Percentiles rank a stretch among this genome's conserved stretches.
Evolutionary conservation across 2,329 filamentous ascomycete species (phyloP).

Genomic region (Ascomycota sp.): DNA sequence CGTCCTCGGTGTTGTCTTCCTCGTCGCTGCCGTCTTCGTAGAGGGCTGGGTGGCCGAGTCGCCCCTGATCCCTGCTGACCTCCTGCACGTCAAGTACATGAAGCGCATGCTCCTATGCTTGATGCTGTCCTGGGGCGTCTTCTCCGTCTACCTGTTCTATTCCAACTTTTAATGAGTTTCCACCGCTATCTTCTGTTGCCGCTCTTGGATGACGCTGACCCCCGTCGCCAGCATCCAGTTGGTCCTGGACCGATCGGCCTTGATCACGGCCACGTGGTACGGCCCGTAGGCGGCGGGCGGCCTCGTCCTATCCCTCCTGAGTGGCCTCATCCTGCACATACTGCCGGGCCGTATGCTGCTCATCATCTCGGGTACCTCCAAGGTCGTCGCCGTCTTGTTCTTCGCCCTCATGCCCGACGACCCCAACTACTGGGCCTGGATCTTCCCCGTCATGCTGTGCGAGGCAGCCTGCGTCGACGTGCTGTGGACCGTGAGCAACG

Average conservation of each 20-base stretch:
- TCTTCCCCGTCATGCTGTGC: constrained; percentile 51
- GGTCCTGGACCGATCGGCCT: constrained; percentile 7
- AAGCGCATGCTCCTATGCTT: constrained; percentile 37
- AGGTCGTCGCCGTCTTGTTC: constrained; percentile 46
- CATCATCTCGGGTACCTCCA: constrained; percentile 48
- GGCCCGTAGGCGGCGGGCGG: too few species aligned
- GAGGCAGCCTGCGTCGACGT: constrained; percentile 57
- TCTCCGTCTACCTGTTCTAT: constrained; percentile 53
- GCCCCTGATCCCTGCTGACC: constrained; percentile 47
- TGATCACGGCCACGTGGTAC: background rate
- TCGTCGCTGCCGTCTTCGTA: constrained; percentile 43
- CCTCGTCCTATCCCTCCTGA: background rate
- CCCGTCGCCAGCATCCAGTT: constrained; percentile 47
- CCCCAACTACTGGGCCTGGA: constrained; percentile 44
- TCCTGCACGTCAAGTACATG: constrained; percentile 54
- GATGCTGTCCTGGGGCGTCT: constrained; percentile 46
- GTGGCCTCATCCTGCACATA: constrained; percentile 38
- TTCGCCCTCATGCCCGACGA: constrained; percentile 41
- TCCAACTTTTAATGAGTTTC: too few species aligned
- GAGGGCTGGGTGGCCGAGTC: constrained; percentile 49
- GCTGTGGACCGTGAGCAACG: constrained; percentile 53
- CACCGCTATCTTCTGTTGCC: too few species aligned
- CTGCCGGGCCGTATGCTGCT: constrained; percentile 40
- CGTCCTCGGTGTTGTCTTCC: constrained; percentile 36
- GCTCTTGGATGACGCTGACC: too few species aligned